phyloP scores from a whole-genome alignment of 1,139 yeast species.

The Yueomyces sp. region DNA sequence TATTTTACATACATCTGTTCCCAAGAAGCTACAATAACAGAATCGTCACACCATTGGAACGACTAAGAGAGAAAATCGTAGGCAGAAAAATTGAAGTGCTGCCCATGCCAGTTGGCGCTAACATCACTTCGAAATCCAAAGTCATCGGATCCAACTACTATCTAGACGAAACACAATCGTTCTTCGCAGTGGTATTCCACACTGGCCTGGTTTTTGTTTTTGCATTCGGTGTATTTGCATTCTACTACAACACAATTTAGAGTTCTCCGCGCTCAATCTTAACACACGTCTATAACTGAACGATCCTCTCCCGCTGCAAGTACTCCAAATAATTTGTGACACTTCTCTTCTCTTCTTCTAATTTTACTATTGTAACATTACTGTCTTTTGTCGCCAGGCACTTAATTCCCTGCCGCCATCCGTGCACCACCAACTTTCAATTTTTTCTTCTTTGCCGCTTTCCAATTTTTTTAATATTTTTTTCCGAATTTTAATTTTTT shows the following conservation, averaged over 20 bases:
- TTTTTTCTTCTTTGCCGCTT: too few species aligned
- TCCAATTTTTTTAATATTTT: too few species aligned
- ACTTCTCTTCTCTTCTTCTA: too few species aligned
- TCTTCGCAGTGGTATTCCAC: constrained; percentile 2
- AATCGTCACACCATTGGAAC: constrained; percentile 7
- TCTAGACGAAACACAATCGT: constrained; percentile 3
- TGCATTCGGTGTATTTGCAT: constrained; percentile 5
- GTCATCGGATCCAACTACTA: constrained; percentile 1
- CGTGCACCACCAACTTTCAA: too few species aligned
- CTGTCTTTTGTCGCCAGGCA: too few species aligned
- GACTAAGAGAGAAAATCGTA: neutral
- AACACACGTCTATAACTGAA: too few species aligned
- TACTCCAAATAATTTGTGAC: too few species aligned
- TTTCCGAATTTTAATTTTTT: too few species aligned
- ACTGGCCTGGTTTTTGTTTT: constrained; percentile 4
- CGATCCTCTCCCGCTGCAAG: too few species aligned
- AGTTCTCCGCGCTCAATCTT: neutral
- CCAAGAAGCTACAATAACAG: constrained; percentile 13
- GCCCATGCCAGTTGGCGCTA: constrained; percentile 10
- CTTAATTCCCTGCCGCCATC: too few species aligned
- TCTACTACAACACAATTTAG: constrained; percentile 4
- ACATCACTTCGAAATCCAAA: neutral
- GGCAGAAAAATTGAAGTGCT: neutral
- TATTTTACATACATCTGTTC: constrained; percentile 9
- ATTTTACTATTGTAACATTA: too few species aligned